These are phyloP conservation scores for Sporothrix sp. DNA, from an alignment of 2,329 filamentous ascomycete genomes.

Conservation along the genomic window DNA sequence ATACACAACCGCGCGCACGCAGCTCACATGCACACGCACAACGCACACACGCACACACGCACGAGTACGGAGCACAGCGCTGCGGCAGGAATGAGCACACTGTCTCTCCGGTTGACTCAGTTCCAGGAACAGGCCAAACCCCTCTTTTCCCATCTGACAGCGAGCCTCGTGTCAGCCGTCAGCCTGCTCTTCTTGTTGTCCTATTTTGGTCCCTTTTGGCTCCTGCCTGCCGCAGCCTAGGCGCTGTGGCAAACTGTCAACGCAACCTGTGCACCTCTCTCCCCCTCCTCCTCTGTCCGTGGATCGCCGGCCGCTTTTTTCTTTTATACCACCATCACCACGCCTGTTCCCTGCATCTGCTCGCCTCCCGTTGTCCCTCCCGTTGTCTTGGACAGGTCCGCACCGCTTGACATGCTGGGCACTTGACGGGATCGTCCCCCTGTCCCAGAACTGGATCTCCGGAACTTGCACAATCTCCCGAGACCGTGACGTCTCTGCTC, in stretches of 20 bases:
- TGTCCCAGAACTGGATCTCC: not conserved
- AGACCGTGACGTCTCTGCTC: not conserved
- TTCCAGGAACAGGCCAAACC: not conserved
- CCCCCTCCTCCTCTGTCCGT: not conserved
- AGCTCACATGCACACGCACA: not conserved
- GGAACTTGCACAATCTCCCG: not conserved
- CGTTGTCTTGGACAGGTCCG: not conserved
- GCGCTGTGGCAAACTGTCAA: constrained; percentile 7
- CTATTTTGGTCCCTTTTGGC: constrained; percentile 2
- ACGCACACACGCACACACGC: not conserved
- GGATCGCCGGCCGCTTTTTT: not conserved
- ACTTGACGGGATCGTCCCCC: not conserved
- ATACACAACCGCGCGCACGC: not conserved
- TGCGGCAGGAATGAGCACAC: constrained; percentile 2
- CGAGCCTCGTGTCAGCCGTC: constrained; percentile 6
- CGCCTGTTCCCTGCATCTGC: constrained; percentile 1
- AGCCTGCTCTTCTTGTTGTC: constrained; percentile 4
- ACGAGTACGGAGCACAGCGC: not conserved
- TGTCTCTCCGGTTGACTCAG: constrained; percentile 3
- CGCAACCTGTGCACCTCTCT: not conserved
- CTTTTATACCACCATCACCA: not conserved
- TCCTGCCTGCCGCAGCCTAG: not conserved
- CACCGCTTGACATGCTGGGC: not conserved
- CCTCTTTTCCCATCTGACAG: not conserved
- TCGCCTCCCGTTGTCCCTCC: not conserved